Conservation (phyloP, 176 grass and related monocot genomes). For the Bolboschoenus planiculmis region DNA sequence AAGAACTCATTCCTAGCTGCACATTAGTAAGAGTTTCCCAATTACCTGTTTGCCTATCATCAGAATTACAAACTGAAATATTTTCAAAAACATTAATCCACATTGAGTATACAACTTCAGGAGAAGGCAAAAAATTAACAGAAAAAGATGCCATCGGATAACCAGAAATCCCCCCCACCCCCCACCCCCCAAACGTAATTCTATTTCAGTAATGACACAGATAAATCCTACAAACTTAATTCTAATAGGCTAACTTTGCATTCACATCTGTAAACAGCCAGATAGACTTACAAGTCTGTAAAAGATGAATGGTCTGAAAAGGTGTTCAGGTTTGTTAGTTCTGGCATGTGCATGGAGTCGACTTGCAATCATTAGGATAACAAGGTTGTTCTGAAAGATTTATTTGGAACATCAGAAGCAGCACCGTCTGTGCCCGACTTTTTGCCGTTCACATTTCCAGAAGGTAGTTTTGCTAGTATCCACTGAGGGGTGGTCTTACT, state of each 20-base stretch:
- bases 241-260: neutral
- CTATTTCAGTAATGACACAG: neutral
- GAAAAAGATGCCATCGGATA: neutral
- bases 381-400: slow-evolving; percentile 10
- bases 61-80: neutral
- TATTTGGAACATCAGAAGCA: neutral
- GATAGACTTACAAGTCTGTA: neutral
- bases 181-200: neutral
- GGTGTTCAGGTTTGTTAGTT: neutral
- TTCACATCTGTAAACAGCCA: neutral
- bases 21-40: neutral
- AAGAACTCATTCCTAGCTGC: neutral
- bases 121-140: neutral
- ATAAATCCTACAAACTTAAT: neutral
- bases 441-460: slow-evolving; percentile 19
- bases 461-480: slow-evolving; percentile 37
- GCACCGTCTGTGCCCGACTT: neutral
- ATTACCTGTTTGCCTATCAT: neutral
- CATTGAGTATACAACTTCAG: neutral
- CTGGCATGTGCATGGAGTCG: neutral
- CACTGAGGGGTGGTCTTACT: slow-evolving; percentile 33
- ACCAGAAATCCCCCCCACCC: neutral
- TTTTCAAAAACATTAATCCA: neutral
- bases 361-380: slow-evolving; percentile 18
- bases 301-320: neutral